Evolutionary conservation across 2,329 filamentous ascomycete genomes (phyloP), one percentile per base, ranked within the genome.

Genomic region (Kalmusia sp.): DNA sequence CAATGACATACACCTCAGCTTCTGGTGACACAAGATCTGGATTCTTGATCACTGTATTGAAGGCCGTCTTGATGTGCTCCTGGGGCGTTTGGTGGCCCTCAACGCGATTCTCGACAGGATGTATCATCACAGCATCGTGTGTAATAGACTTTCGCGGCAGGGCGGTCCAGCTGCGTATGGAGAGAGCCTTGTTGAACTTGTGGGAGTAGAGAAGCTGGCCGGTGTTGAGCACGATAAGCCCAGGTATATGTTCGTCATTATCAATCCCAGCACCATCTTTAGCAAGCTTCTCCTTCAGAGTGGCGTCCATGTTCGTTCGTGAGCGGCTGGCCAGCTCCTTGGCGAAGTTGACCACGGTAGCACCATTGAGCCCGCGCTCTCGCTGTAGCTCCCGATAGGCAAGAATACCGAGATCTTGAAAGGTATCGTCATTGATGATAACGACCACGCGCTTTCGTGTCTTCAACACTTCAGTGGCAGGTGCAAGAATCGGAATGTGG

Each of bases 121-220:
- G 75, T 53, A 88, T 79, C 25, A 75, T 75, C 41, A 81, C 77
- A 2, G 82, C 80, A 3, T 76, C 69, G 55, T 90, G 85, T 9
- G 87, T 86, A 2, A 70, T 57, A 41, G 85, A 89, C 51, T 80
- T 78, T 62, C 87, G 82, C 1, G 87, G 87, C 38, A 88, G 75
- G 1, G 79, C 80, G 6, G 78, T 68, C 79, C 88, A 89, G 3
- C 80, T 82, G 0, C 69, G 67, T 1, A 81, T 70, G 1, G 84
- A 89, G 55, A 96, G 78, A 0, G 86, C 80, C 43, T 83, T 81
- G 46, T 81, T 75, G 1, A 81, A 81, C 46, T 84, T 81, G 34
- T 89, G 85, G 71, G 89, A 91, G 87, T 91, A 97, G 64, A 87
- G 79, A 15, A 90, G 77, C 74, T 96, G 87, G 4, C 91, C 91